phyloP scores from a whole-genome alignment of 1,284 basidiomycete species.

The Vanrija sp. region DNA sequence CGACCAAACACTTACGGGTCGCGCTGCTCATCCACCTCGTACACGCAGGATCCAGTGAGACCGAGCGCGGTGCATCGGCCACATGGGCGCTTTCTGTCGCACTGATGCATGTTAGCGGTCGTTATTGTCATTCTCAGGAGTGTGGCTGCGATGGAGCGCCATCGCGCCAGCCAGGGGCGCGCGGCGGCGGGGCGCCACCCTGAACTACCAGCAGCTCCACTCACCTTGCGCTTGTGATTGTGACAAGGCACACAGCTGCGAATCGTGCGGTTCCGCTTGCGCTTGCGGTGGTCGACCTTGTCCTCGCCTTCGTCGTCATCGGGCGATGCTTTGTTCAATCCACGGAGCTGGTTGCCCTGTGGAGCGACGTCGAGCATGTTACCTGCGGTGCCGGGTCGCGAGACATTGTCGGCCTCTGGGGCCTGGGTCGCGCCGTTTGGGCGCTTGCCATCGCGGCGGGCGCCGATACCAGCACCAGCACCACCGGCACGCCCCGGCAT shows the following conservation, averaged over 20 bases:
- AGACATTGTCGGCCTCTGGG: too few relatives aligned
- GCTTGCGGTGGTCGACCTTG: slow-evolving; percentile 55
- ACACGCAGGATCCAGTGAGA: slow-evolving; percentile 80
- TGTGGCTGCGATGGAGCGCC: background rate
- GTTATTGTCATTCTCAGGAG: slow-evolving; percentile 47
- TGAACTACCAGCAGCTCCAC: slow-evolving; percentile 15
- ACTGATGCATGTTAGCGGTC: slow-evolving; percentile 26
- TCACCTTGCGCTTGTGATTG: slow-evolving; percentile 83
- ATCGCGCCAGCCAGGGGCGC: background rate
- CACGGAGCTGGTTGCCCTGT: too few relatives aligned
- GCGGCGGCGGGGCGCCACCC: background rate
- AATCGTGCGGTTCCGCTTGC: slow-evolving; percentile 78
- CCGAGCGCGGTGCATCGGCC: slow-evolving; percentile 70
- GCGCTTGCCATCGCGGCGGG: too few relatives aligned
- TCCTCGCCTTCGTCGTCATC: slow-evolving; percentile 20
- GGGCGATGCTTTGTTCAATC: background rate
- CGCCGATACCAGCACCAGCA: too few relatives aligned
- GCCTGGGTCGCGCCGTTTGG: too few relatives aligned
- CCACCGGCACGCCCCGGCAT: too few relatives aligned
- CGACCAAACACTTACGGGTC: slow-evolving; percentile 57
- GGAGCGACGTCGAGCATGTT: too few relatives aligned
- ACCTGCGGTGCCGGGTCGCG: too few relatives aligned
- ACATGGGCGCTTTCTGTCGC: slow-evolving; percentile 60
- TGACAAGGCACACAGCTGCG: slow-evolving; percentile 86
- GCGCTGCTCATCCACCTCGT: slow-evolving; percentile 83